These are phyloP conservation scores for Ambrosia trifida DNA, from an alignment of 129 eudicot species.

Conservation along the genomic window DNA sequence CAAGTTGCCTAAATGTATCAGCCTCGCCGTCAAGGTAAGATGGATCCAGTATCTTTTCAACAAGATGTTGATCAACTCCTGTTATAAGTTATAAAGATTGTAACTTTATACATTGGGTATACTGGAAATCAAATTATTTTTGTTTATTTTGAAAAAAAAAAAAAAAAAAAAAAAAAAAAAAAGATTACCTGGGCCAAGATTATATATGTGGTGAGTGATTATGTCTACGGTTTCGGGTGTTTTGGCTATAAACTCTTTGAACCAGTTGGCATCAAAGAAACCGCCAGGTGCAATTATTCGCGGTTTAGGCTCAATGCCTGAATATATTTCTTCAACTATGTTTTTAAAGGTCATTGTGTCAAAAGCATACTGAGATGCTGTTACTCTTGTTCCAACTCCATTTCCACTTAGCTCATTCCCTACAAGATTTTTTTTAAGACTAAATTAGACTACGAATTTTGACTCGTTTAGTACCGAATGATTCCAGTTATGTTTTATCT, in stretches of 20 bases:
- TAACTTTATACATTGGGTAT: constrained; percentile 7
- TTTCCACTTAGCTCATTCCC: constrained; percentile 84
- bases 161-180: constrained; percentile 5
- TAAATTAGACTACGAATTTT: background rate
- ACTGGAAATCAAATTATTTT: constrained; percentile 11
- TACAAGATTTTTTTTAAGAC: constrained; percentile 24
- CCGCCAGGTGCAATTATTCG: constrained; percentile 82
- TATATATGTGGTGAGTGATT: constrained; percentile 80
- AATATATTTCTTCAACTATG: constrained; percentile 57
- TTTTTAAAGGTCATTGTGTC: constrained; percentile 53
- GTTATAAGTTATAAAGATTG: constrained; percentile 16
- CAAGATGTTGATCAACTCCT: constrained; percentile 82
- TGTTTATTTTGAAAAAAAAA: background rate
- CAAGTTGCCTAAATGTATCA: constrained; percentile 57
- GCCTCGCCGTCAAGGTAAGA: constrained; percentile 67
- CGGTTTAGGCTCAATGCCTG: constrained; percentile 51
- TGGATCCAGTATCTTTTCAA: constrained; percentile 76
- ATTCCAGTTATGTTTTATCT: too few species aligned
- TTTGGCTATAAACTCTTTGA: constrained; percentile 53
- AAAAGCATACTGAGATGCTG: constrained; percentile 63
- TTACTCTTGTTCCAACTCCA: constrained; percentile 73
- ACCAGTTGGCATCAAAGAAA: constrained; percentile 75
- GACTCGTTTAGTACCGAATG: too few species aligned
- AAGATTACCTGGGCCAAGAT: constrained; percentile 86
- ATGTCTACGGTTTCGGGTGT: constrained; percentile 55